Conservation (phyloP, 1,284 basidiomycete species). For the Trichosporon sp. region DNA sequence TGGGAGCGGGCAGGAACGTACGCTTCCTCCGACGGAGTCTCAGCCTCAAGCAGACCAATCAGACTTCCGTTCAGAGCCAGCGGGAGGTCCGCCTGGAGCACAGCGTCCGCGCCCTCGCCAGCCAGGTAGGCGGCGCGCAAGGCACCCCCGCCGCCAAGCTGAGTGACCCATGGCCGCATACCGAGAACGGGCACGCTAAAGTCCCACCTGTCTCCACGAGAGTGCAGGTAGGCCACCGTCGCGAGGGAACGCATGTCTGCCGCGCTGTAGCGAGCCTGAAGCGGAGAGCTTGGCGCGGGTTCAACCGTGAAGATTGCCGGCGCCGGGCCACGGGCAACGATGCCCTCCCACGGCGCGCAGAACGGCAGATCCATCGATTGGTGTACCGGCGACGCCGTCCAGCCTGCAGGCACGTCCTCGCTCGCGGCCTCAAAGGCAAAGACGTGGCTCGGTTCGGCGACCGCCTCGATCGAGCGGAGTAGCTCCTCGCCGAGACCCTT, state of each 20-base stretch:
- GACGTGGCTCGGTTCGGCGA: slow-evolving; percentile 67
- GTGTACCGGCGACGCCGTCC: slow-evolving; percentile 42
- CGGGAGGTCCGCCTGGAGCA: slow-evolving; percentile 66
- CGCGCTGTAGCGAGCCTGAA: slow-evolving; percentile 64
- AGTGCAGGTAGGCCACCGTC: slow-evolving; percentile 79
- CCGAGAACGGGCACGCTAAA: slow-evolving; percentile 70
- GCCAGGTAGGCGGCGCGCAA: slow-evolving; percentile 67
- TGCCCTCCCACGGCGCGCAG: not conserved
- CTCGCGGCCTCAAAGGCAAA: slow-evolving; percentile 61
- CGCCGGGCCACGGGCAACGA: not conserved
- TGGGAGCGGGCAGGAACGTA: slow-evolving; percentile 64
- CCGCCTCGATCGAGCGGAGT: slow-evolving; percentile 67
- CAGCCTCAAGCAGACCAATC: slow-evolving; percentile 67
- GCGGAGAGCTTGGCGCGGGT: slow-evolving; percentile 48
- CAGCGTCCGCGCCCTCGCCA: slow-evolving; percentile 74
- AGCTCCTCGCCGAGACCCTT: slow-evolving; percentile 91
- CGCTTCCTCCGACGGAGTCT: slow-evolving; percentile 40
- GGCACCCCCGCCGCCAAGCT: slow-evolving; percentile 58
- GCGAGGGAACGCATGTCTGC: slow-evolving; percentile 73
- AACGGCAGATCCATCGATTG: slow-evolving; percentile 30
- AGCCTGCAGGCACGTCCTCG: slow-evolving; percentile 30
- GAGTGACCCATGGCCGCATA: slow-evolving; percentile 68
- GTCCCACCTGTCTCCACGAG: slow-evolving; percentile 63
- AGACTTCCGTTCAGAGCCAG: slow-evolving; percentile 78
- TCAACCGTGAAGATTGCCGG: slow-evolving; percentile 36